Percentiles rank a stretch among this genome's conserved stretches.
phyloP scores from a whole-genome alignment of 129 eudicot genomes.

The Tagetes erecta region DNA sequence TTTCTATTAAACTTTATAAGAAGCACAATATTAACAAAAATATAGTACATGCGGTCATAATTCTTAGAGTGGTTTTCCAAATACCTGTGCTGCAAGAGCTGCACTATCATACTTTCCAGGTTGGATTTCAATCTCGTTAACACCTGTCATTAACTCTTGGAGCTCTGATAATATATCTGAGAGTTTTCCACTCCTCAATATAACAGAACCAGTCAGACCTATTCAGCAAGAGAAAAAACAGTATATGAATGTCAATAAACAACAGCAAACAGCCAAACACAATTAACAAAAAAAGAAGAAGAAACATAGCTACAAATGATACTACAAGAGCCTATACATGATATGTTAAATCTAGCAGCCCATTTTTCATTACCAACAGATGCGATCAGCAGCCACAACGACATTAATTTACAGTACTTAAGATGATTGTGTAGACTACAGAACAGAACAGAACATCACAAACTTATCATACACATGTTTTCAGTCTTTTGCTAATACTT shows the following conservation, averaged over 20 bases:
- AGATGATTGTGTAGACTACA: neutral
- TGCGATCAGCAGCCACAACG: neutral
- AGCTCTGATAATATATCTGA: constrained; percentile 77
- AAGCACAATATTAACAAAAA: neutral
- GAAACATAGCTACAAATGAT: constrained; percentile 20
- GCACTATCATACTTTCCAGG: constrained; percentile 75
- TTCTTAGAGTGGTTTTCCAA: neutral
- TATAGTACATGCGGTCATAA: neutral
- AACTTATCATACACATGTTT: neutral
- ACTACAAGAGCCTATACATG: neutral
- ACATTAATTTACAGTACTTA: neutral
- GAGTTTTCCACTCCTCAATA: constrained; percentile 77
- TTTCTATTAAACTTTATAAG: neutral
- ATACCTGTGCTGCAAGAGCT: constrained; percentile 82
- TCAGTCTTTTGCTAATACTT: neutral
- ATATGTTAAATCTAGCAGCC: neutral
- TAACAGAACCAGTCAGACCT: constrained; percentile 79
- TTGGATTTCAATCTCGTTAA: constrained; percentile 61
- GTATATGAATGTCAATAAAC: neutral
- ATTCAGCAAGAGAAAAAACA: constrained; percentile 13
- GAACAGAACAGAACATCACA: neutral
- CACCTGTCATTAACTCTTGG: constrained; percentile 72
- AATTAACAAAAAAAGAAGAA: no score
- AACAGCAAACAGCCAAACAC: neutral
- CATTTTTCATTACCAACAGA: neutral